Base-by-base conservation (phyloP, 2,329 filamentous ascomycete genomes). In the Neofusicoccum kwambonambiense region DNA sequence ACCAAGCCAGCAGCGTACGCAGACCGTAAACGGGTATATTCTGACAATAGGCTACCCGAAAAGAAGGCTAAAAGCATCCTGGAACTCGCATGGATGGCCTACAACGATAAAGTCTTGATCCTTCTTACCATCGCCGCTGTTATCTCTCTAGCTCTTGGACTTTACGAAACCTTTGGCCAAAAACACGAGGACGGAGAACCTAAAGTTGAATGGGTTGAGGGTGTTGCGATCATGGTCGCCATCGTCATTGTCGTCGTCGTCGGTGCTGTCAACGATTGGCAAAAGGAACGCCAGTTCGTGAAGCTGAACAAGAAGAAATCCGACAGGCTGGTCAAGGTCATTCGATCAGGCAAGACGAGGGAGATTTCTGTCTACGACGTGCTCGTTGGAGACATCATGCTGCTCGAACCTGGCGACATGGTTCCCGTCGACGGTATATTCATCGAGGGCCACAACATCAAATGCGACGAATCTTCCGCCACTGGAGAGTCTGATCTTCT, bases 281-380 rank as follows among this genome's bases (percentile, higher is more conserved):
- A 93, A 71, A 93, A 93, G 76, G 90, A 93, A 74, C 84, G 89
- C 51, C 89, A 92, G 71, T 93, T 93, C 71, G 89, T 91, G 44
- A 92, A 91, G 75, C 80, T 93, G 66, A 93, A 93, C 77, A 87
- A 87, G 75, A 91, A 92, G 73, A 93, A 93, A 75, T 88, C 92
- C 57, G 88, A 92, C 72, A 85, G 90, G 37, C 80, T 85, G 57
- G 87, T 94, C 69, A 92, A 91, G 67, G 88, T 92, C 9, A 80
- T 91, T 60, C 88, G 91, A n/a, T 93, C 90, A 1, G 91, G 90
- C 35, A 87, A 83, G 69, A 87, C 87, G 0, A 82, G 84, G 68
- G 87, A 90, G 74, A 86, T 93, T 44, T 89, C 87, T 0, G 84
- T 92, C 3, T 84, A 89, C 68, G 88, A 92, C 70, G 79, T 93